Percentiles rank a stretch among this genome's conserved stretches.
Evolutionary conservation across 176 grass and related monocot species (phyloP).

Genomic region (Elymus sibiricus): DNA sequence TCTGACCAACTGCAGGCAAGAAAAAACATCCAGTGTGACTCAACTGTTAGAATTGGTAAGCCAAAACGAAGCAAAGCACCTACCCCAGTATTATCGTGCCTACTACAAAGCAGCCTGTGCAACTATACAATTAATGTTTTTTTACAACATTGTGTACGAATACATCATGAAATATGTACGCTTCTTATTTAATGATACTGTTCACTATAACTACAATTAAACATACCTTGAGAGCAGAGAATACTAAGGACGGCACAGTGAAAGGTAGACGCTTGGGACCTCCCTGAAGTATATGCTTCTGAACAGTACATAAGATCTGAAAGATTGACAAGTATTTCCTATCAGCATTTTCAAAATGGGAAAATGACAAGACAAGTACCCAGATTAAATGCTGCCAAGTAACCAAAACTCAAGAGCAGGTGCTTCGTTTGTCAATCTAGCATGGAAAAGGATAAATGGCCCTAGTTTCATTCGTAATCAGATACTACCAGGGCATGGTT

Average conservation of each 20-base stretch:
- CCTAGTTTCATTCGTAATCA: not conserved
- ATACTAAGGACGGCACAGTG: conserved; percentile 80
- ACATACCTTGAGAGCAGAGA: conserved; percentile 89
- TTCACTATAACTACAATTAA: conserved; percentile 29
- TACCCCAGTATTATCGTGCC: not conserved
- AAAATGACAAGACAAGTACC: conserved; percentile 7
- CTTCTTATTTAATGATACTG: not conserved
- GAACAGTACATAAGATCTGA: conserved; percentile 93
- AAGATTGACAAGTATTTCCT: conserved; percentile 31
- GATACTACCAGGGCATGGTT: not conserved
- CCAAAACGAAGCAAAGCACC: not conserved
- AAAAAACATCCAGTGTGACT: not conserved
- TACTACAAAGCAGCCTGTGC: not conserved
- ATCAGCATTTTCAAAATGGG: conserved; percentile 24
- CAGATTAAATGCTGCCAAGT: conserved; percentile 9
- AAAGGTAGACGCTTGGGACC: conserved; percentile 87
- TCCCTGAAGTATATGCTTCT: conserved; percentile 95
- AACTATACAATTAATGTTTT: not conserved
- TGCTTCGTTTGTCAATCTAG: not conserved
- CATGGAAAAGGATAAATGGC: not conserved
- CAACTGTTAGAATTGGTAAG: conserved; percentile 6
- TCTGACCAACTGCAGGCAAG: conserved; percentile 83
- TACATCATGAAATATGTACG: not conserved
- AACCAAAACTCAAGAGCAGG: not conserved
- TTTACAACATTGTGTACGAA: not conserved